Evolutionary conservation across 2,329 filamentous ascomycete genomes (phyloP), one percentile per base, ranked within the genome.

Genomic region (Rhynchosporium secalis): DNA sequence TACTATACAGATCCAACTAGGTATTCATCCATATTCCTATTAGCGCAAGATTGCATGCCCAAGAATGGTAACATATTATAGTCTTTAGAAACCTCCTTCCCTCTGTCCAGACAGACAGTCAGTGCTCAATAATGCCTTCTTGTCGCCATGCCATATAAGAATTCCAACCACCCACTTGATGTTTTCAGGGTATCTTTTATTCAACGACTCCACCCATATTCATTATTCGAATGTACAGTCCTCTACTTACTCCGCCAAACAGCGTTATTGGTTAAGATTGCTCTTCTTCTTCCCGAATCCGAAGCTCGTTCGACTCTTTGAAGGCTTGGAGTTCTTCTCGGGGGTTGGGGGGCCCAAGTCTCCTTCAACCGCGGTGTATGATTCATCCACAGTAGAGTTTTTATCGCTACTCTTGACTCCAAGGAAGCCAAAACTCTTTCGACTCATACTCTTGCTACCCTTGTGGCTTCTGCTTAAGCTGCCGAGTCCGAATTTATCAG

Each of bases 391-490:
- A 3, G 26, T 48, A 26, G 58, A 36, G 41, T 40, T 58, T 43
- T 46, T 63, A 45, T 68, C 68, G 12, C 60, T 64, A 46, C 65
- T 81, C 65, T 84, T 81, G 65, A 84, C 85, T 69, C 81, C 79
- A 43, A 88, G 77, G 71, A 90, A 89, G 38, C 83, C 84, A 71
- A 91, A 87, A 68, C 90, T 89, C 75, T 89, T 91, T 66, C 88
- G 85, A 55, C 90, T 71, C 78, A 96, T 83, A 66, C 90, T 92
- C 78, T 91, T 94, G 74, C 88, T 91, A 9, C 86, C 86, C 60
- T 87, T 82, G 68, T 87, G 84, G 66, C 90, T 86, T 49, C 90
- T 82, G 70, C 60, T 69, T 26, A 72, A 61, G 10, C 63, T 65
- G 5, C 64, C 51, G 29, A 67, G 43, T 26, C 61, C 61, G 38